Base-by-base conservation (phyloP, 2,329 filamentous ascomycete genomes). In the Gaeumannomyces tritici region DNA sequence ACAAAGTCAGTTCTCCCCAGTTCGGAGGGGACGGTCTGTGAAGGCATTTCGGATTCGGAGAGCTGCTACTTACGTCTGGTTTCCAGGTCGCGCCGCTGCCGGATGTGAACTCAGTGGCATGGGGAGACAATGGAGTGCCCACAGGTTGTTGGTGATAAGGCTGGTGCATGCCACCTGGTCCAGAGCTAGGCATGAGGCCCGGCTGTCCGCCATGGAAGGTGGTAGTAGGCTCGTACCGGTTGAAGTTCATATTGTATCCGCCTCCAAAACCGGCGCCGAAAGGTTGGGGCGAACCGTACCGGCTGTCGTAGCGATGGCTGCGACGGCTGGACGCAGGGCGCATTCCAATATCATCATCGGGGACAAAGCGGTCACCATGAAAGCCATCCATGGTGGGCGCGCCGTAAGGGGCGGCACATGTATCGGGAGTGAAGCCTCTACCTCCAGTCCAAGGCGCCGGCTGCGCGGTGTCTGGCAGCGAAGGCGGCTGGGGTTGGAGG, bases 61-160 rank as follows among this genome's bases (percentile, higher is more conserved):
- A 57, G 61, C 8, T 58, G 31, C 55, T 59, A 71, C 76, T 70
- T 71, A 81, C 81, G 75, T 86, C 81, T 67, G 73, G 75, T 71
- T 84, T 85, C 87, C 79, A 88, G 57, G 70, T 74, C 61, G 72
- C 72, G 67, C 70, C 72, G 61, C 70, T 73, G 29, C 77, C 75
- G 4, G 85, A 83, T 15, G 85, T 90, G 68, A 92, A 92, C 70
- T 92, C 89, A 5, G 84, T 87, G 29, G 89, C 89, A 67, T 89
- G 85, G 15, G 89, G 88, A 24, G 89, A 91, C 55, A 92, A 78
- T 9, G 86, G 80, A 24, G 87, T 89, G 29, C 86, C 83, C 65
- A 84, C 79, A 29, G 84, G 77, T 65, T 83, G 83, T 67, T 80
- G 80, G 65, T 80, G 80, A 68, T 83, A 86, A 55, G 74, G 68